Base-by-base conservation (phyloP, 108 stramenopile species). In the Epithemia pelagica region DNA sequence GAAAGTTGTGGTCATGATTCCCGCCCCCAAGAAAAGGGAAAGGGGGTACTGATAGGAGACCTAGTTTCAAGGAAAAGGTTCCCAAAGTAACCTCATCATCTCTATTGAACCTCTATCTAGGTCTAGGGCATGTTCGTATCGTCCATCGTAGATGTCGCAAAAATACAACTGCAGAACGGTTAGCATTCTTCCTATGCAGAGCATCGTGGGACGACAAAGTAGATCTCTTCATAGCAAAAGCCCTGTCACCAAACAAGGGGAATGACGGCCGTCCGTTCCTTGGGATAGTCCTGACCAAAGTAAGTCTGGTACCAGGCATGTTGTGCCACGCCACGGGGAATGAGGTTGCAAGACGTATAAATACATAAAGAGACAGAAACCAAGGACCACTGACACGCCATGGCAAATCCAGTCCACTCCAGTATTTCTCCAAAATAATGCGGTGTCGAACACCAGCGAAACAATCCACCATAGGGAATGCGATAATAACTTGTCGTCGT, bases 391-490 rank as follows among this genome's bases (percentile, higher is more conserved):
- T 46, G 46, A 61, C 68, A 78, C 24, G 88, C 88, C 28, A 89
- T 72, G 18, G 75, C 78, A 77, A 74, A 95, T 25, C 95, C 95
- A 51, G 76, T 70, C 95, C 93, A 96, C 77, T 94, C 95, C 22
- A 96, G 19, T 32, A 94, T 72, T 77, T 96, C 95, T 19, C 95
- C 95, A 58, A 82, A 67, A 70, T 79, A 95, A 59, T 96, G 91
- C 23, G 96, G 90, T 15, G 84, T 78, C 22, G 91, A 89, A 20
- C 91, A 70, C 58, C 68, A 79, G 21, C 68, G 70, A 67, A 96
- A 95, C 28, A 83, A 54, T 31, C 85, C 89, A 19, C 87, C 89
- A 23, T 73, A 62, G 22, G 89, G 91, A 28, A 93, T 91, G 60
- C 79, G 75, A 67, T 87, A 85, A 15, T 46, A 46, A 30, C 37